phyloP scores from a whole-genome alignment of 2,329 filamentous ascomycete species.

The Trichocomaceae sp. region DNA sequence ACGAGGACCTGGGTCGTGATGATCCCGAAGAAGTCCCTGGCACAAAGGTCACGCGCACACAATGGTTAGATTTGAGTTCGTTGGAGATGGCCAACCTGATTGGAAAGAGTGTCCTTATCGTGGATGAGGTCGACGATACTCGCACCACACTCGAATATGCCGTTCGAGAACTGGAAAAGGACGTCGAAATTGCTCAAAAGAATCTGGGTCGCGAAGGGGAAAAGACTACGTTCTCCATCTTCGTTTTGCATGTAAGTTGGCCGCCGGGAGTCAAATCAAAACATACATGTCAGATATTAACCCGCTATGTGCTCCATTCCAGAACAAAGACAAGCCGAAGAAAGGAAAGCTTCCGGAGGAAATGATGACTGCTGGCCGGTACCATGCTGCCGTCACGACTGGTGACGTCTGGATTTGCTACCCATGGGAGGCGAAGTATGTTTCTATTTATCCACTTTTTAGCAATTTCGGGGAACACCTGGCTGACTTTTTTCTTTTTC shows the following conservation, averaged over 20 bases:
- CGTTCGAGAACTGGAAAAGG: constrained; percentile 87
- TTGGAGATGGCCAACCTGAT: constrained; percentile 84
- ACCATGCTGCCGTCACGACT: constrained; percentile 79
- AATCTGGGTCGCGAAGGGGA: constrained; percentile 61
- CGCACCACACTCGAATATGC: constrained; percentile 91
- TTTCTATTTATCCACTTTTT: constrained; percentile 13
- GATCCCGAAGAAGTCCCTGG: constrained; percentile 68
- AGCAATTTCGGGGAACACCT: neutral
- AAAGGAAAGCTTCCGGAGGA: constrained; percentile 76
- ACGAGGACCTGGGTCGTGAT: constrained; percentile 69
- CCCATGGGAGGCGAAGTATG: constrained; percentile 84
- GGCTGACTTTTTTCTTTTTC: neutral
- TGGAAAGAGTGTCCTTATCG: constrained; percentile 85
- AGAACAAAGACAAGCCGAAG: constrained; percentile 96
- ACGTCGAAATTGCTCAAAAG: constrained; percentile 74
- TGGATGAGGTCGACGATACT: constrained; percentile 94
- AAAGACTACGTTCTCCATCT: constrained; percentile 86
- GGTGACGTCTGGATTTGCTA: constrained; percentile 98
- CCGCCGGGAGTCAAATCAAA: neutral
- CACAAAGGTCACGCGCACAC: constrained; percentile 92
- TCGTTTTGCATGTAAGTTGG: constrained; percentile 77
- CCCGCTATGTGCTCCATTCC: neutral
- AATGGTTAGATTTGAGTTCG: constrained; percentile 90
- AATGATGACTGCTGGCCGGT: constrained; percentile 66
- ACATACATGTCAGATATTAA: neutral